Percentiles rank a stretch among this genome's conserved stretches.
Evolutionary conservation across 305 asterid species (phyloP).

Genomic region (Fraxinus paxiana): DNA sequence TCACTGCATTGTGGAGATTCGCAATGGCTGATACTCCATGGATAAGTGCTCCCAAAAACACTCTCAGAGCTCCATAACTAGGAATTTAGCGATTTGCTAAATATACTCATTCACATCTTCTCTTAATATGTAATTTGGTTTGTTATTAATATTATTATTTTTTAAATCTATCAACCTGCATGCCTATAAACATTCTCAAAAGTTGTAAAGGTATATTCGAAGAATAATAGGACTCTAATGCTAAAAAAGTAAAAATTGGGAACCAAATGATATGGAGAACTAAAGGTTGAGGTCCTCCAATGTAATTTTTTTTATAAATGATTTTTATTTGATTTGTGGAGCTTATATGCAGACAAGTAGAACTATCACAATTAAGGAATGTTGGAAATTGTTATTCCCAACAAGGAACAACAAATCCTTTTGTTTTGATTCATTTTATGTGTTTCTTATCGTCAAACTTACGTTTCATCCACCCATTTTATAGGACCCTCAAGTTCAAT

Average conservation of each 20-base stretch:
- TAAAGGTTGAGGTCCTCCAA: background rate
- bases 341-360: background rate
- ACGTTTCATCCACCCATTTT: background rate
- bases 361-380: background rate
- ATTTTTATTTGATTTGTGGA: background rate
- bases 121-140: background rate
- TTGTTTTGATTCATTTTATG: background rate
- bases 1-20: constrained; percentile 80
- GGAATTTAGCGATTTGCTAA: background rate
- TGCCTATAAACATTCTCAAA: background rate
- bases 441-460: background rate
- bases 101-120: background rate
- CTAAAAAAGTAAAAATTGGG: background rate
- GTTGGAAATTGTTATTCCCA: too few relatives aligned
- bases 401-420: background rate
- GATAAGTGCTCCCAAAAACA: constrained; percentile 91
- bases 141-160: too few relatives aligned
- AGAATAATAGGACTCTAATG: background rate
- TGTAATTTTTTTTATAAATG: background rate
- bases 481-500: background rate
- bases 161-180: background rate
- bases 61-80: constrained; percentile 52
- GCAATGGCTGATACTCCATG: constrained; percentile 76
- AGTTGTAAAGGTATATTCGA: background rate
- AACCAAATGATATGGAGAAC: background rate